Conservation (phyloP, 331 rosid genomes). For the Acacia concinna region DNA sequence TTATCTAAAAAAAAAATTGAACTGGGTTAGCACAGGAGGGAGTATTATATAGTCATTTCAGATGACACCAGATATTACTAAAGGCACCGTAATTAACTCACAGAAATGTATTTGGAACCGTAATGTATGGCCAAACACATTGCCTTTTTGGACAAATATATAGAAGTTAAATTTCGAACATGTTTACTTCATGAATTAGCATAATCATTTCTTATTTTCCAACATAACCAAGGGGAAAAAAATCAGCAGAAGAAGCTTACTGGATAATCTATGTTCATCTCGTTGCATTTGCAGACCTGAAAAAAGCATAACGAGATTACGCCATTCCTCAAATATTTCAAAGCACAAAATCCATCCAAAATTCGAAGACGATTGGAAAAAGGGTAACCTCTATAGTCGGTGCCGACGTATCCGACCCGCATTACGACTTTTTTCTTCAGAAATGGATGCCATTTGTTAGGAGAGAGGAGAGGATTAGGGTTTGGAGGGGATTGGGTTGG, state of each 20-base stretch:
- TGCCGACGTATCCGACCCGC: slow-evolving; percentile 49
- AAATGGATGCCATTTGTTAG: slow-evolving; percentile 39
- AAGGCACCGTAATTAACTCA: background rate
- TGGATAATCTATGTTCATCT: slow-evolving; percentile 59
- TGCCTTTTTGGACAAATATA: background rate
- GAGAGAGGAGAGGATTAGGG: slow-evolving; percentile 15
- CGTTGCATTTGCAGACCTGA: slow-evolving; percentile 85
- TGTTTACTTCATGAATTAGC: background rate
- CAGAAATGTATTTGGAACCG: background rate
- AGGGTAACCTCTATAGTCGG: slow-evolving; percentile 42
- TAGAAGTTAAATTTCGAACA: background rate
- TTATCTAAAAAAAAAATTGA: too few relatives aligned
- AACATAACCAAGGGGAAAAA: background rate
- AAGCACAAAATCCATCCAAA: background rate
- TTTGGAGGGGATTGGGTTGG: slow-evolving; percentile 15
- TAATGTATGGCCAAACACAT: background rate
- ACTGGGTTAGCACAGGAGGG: too few relatives aligned
- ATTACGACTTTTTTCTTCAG: slow-evolving; percentile 46
- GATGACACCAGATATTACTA: background rate
- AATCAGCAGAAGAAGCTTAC: slow-evolving; percentile 41
- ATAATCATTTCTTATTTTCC: background rate
- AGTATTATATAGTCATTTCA: slow-evolving; percentile 17
- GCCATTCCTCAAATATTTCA: background rate
- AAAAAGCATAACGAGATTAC: background rate
- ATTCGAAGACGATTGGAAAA: too few relatives aligned